phyloP scores from a whole-genome alignment of 148 eudicot species.

The Rhododendron vialii region DNA sequence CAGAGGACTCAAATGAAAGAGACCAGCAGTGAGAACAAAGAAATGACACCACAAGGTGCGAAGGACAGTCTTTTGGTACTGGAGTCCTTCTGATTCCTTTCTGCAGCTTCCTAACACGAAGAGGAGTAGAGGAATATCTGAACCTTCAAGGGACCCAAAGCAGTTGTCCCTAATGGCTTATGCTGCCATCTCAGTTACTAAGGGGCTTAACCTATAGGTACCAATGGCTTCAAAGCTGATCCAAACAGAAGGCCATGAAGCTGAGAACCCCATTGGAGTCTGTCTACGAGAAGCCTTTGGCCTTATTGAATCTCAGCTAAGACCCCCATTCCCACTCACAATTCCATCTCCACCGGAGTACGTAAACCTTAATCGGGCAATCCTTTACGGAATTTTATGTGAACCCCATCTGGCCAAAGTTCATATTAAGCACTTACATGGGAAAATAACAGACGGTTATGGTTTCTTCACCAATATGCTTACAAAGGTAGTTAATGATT shows the following conservation, averaged over 20 bases:
- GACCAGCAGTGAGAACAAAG: background rate
- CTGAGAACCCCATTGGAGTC: slow-evolving; percentile 46
- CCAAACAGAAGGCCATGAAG: slow-evolving; percentile 37
- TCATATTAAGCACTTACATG: slow-evolving; percentile 71
- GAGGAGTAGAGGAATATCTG: background rate
- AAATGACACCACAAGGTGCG: background rate
- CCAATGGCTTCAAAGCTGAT: slow-evolving; percentile 58
- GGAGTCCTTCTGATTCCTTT: background rate
- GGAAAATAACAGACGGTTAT: slow-evolving; percentile 69
- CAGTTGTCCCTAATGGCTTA: background rate
- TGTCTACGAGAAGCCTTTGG: slow-evolving; percentile 57
- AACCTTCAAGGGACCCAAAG: background rate
- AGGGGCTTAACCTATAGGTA: background rate
- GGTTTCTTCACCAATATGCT: slow-evolving; percentile 43
- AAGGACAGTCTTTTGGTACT: background rate
- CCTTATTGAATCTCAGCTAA: slow-evolving; percentile 41
- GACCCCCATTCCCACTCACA: slow-evolving; percentile 60
- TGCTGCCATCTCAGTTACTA: background rate
- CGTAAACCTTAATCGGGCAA: slow-evolving; percentile 47
- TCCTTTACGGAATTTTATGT: slow-evolving; percentile 64
- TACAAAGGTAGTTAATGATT: slow-evolving; percentile 48
- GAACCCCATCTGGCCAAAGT: slow-evolving; percentile 43
- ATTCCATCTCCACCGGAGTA: slow-evolving; percentile 49
- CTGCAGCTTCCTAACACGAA: background rate
- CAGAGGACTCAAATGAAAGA: background rate